Evolutionary conservation across 2,329 filamentous ascomycete species (phyloP).

Genomic region (Cladophialophora psammophila): DNA sequence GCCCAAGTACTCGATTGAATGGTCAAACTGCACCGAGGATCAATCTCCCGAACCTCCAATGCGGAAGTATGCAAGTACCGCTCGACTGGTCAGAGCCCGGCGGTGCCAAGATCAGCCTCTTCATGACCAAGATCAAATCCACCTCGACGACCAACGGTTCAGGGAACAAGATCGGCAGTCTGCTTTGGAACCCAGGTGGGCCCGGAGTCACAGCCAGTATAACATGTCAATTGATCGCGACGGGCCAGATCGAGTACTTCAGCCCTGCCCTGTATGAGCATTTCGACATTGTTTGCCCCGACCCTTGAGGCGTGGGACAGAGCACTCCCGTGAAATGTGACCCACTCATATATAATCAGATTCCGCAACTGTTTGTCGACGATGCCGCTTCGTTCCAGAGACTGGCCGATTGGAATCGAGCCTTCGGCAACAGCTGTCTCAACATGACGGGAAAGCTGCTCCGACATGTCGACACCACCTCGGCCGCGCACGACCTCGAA

Average conservation of each 20-base stretch:
- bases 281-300: slow-evolving; percentile 55
- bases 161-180: slow-evolving; percentile 42
- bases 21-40: slow-evolving; percentile 11
- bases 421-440: slow-evolving; percentile 51
- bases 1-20: slow-evolving; percentile 20
- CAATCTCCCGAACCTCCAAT: slow-evolving; percentile 21
- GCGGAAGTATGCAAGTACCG: slow-evolving; percentile 40
- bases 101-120: slow-evolving; percentile 43
- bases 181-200: slow-evolving; percentile 48
- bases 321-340: slow-evolving; percentile 53
- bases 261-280: slow-evolving; percentile 40
- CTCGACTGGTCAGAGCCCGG: slow-evolving; percentile 45
- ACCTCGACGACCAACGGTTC: slow-evolving; percentile 35
- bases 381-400: slow-evolving; percentile 37
- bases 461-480: slow-evolving; percentile 54
- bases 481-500: slow-evolving; percentile 47
- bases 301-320: slow-evolving; percentile 54
- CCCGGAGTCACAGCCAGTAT: slow-evolving; percentile 44
- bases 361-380: slow-evolving; percentile 43
- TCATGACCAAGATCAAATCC: slow-evolving; percentile 41
- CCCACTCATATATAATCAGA: slow-evolving; percentile 47
- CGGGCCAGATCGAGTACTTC: slow-evolving; percentile 37
- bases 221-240: slow-evolving; percentile 7
- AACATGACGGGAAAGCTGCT: slow-evolving; percentile 51
- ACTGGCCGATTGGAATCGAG: slow-evolving; percentile 50